Evolutionary conservation across 139 green algal genomes (phyloP).

Genomic region (Picochlorum sp.): DNA sequence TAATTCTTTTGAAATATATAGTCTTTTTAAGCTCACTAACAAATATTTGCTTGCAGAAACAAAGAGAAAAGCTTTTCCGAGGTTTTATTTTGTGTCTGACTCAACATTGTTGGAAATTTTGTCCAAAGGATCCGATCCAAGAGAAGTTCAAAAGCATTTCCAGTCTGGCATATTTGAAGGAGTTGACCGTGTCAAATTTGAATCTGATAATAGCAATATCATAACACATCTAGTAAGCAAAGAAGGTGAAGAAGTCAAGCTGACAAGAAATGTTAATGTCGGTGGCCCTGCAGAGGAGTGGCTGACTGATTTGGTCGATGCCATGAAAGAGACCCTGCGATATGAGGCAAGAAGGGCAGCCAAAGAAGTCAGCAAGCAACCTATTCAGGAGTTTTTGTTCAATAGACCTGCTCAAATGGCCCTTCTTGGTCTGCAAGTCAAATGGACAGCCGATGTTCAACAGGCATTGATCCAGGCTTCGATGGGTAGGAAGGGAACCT

Average conservation of each 20-base stretch:
- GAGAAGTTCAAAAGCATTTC: conserved; percentile 87
- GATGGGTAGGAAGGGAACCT: conserved; percentile 79
- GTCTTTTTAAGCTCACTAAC: background rate
- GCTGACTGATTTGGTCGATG: conserved; percentile 87
- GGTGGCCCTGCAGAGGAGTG: conserved; percentile 90
- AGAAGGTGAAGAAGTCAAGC: conserved; percentile 68
- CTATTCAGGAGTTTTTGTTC: conserved; percentile 28
- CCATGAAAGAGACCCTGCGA: conserved; percentile 74
- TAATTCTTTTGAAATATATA: too few species aligned
- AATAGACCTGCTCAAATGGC: conserved; percentile 44
- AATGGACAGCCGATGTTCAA: conserved; percentile 85
- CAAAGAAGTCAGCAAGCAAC: background rate
- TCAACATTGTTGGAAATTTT: conserved; percentile 94
- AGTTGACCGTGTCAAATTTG: conserved; percentile 82
- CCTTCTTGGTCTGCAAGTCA: conserved; percentile 90
- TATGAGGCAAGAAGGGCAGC: background rate
- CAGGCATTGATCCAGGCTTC: conserved; percentile 33
- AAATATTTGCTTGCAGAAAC: conserved; percentile 39
- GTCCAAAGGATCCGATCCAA: conserved; percentile 83
- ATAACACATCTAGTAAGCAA: conserved; percentile 88
- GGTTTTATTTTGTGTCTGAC: conserved; percentile 98
- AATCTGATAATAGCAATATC: conserved; percentile 71
- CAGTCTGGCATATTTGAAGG: conserved; percentile 92
- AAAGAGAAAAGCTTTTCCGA: conserved; percentile 90
- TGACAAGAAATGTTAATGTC: conserved; percentile 60